Conservation (phyloP, 768 basidiomycete genomes). For the Hortiboletus flavorubellus region DNA sequence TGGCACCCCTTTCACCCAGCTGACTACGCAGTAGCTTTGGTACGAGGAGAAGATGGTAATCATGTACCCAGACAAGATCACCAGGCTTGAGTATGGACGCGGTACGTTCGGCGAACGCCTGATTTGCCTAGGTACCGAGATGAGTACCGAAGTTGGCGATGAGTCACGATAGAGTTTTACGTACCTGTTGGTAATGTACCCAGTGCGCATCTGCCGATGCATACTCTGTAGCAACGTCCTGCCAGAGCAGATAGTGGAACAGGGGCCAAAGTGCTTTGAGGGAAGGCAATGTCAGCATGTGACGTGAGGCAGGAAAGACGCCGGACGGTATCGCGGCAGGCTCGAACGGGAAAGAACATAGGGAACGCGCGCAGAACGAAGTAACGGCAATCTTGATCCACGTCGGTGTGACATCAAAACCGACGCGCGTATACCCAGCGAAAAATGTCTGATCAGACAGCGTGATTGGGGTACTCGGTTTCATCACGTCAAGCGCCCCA, state of each 20-base stretch:
- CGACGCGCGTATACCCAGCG: neutral
- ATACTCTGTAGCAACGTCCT: slow-evolving; percentile 89
- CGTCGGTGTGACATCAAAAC: neutral
- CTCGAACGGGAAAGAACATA: neutral
- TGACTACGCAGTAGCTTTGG: slow-evolving; percentile 79
- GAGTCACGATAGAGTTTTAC: neutral
- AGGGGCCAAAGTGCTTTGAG: slow-evolving; percentile 87
- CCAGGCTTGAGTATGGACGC: slow-evolving; percentile 77
- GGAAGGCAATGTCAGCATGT: slow-evolving; percentile 6
- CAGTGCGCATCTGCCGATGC: slow-evolving; percentile 84
- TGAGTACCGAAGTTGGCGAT: neutral
- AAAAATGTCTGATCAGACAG: neutral
- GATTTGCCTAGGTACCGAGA: slow-evolving; percentile 62
- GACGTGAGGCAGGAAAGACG: neutral
- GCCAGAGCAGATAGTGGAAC: slow-evolving; percentile 98
- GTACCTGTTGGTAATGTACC: slow-evolving; percentile 31
- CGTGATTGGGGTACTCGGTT: neutral
- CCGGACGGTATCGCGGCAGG: neutral
- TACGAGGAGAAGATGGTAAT: slow-evolving; percentile 93
- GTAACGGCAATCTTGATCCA: neutral
- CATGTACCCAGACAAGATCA: slow-evolving; percentile 93
- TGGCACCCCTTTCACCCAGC: slow-evolving; percentile 36
- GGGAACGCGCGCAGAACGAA: neutral
- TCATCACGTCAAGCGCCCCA: neutral
- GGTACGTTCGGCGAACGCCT: slow-evolving; percentile 72